Percentiles rank a stretch among this genome's conserved stretches.
Evolutionary conservation across 805 yeast species (phyloP).

Genomic region (Candida tallmaniae): DNA sequence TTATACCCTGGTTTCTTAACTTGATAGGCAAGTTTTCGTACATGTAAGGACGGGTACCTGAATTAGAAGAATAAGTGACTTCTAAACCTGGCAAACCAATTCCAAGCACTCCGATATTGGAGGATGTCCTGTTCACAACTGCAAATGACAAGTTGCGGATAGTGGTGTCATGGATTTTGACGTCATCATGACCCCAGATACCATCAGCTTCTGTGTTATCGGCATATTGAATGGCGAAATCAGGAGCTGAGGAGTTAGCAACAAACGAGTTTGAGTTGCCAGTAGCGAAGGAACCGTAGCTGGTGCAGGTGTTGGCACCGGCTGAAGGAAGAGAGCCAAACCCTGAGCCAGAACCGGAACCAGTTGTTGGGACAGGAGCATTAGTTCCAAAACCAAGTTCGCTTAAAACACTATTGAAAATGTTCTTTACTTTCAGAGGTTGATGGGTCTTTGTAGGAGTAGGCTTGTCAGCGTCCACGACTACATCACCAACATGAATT

Average conservation of each 20-base stretch:
- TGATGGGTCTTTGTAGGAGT: not conserved
- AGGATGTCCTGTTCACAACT: constrained; percentile 61
- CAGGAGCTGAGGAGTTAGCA: constrained; percentile 35
- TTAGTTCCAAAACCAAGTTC: constrained; percentile 2
- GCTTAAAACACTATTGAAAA: constrained; percentile 5
- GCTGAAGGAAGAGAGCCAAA: constrained; percentile 6
- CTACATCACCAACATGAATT: constrained; percentile 11
- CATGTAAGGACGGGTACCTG: constrained; percentile 15
- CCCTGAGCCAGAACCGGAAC: constrained; percentile 6
- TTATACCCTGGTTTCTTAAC: constrained; percentile 28
- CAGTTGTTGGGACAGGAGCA: not conserved
- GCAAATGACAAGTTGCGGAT: constrained; percentile 62
- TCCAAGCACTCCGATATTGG: constrained; percentile 68
- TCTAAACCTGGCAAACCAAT: constrained; percentile 71
- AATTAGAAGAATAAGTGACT: constrained; percentile 37
- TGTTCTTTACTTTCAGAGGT: constrained; percentile 6
- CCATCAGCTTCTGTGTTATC: constrained; percentile 48
- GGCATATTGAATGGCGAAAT: constrained; percentile 43
- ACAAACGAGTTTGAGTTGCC: constrained; percentile 34
- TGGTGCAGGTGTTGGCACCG: constrained; percentile 32
- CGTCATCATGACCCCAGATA: constrained; percentile 59
- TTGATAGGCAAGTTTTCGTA: constrained; percentile 38
- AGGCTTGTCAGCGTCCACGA: not conserved
- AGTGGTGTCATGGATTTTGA: constrained; percentile 46
- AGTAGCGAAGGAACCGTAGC: constrained; percentile 47